Evolutionary conservation across 2,329 filamentous ascomycete species (phyloP).

Genomic region (Penicillium sp.): DNA sequence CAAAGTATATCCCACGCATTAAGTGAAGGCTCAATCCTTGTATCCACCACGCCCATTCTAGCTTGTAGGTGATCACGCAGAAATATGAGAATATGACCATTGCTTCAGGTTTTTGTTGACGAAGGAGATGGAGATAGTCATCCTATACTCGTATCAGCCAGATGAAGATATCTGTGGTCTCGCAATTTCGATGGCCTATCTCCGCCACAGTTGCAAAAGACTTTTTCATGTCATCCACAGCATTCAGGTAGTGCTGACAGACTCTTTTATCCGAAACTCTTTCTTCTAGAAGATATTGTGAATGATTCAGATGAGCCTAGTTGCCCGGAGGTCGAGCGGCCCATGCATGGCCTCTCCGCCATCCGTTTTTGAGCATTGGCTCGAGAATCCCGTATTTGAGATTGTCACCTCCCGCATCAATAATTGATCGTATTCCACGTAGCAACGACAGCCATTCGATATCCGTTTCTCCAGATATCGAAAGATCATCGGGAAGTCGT

Average conservation of each 20-base stretch:
- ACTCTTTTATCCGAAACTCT: slow-evolving; percentile 5
- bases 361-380: slow-evolving; percentile 6
- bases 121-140: slow-evolving; percentile 20
- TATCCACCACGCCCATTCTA: slow-evolving; percentile 31
- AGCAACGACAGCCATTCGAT: slow-evolving; percentile 11
- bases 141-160: slow-evolving; percentile 17
- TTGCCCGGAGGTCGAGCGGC: not conserved
- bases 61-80: slow-evolving; percentile 20
- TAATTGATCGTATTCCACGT: slow-evolving; percentile 10
- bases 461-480: slow-evolving; percentile 5
- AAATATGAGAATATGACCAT: slow-evolving; percentile 27
- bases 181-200: not conserved
- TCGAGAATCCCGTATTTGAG: slow-evolving; percentile 5
- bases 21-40: slow-evolving; percentile 22
- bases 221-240: slow-evolving; percentile 8
- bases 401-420: not conserved
- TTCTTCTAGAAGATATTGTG: slow-evolving; percentile 5
- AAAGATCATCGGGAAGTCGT: slow-evolving; percentile 1
- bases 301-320: not conserved
- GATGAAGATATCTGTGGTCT: slow-evolving; percentile 16
- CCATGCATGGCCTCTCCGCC: not conserved
- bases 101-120: slow-evolving; percentile 16
- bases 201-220: slow-evolving; percentile 12
- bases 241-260: slow-evolving; percentile 4
- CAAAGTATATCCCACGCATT: slow-evolving; percentile 20